Conservation (phyloP, 179 eudicot genomes). For the Carnegiea gigantea region DNA sequence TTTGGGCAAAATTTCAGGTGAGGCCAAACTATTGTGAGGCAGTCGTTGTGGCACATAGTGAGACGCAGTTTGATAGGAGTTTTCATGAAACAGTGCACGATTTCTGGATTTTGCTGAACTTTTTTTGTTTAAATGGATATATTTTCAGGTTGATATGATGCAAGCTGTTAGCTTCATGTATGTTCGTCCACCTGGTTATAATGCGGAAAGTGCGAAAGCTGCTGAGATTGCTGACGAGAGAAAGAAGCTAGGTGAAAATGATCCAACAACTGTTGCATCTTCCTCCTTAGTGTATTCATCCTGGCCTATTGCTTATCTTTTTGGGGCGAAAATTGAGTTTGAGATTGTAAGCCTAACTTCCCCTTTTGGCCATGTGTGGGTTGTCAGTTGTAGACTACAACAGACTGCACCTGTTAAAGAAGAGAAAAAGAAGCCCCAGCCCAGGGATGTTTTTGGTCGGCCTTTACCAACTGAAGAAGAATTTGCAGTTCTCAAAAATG, state of each 20-base stretch:
- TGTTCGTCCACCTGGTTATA: constrained; percentile 94
- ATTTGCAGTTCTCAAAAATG: constrained; percentile 87
- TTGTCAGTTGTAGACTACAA: constrained; percentile 42
- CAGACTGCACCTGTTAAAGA: constrained; percentile 40
- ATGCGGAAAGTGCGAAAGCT: constrained; percentile 98
- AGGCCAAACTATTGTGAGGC: too few species aligned
- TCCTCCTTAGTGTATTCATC: constrained; percentile 53
- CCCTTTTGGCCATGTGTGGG: not conserved
- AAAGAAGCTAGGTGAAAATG: constrained; percentile 39
- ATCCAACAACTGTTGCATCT: constrained; percentile 35
- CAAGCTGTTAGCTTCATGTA: constrained; percentile 99
- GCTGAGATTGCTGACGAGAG: constrained; percentile 76
- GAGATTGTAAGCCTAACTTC: not conserved
- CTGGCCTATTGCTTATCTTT: not conserved
- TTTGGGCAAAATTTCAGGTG: not conserved
- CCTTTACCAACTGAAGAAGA: constrained; percentile 86
- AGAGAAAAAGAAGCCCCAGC: constrained; percentile 65
- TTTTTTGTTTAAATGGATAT: constrained; percentile 9
- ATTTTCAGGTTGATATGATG: constrained; percentile 77
- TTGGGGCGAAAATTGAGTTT: not conserved
- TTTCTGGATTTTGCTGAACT: not conserved
- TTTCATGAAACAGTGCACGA: not conserved
- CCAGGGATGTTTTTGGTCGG: constrained; percentile 93
- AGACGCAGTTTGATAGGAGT: not conserved
- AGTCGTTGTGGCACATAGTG: not conserved